Evolutionary conservation across 2,329 filamentous ascomycete genomes (phyloP).

Genomic region (Fusarium verticillioides): DNA sequence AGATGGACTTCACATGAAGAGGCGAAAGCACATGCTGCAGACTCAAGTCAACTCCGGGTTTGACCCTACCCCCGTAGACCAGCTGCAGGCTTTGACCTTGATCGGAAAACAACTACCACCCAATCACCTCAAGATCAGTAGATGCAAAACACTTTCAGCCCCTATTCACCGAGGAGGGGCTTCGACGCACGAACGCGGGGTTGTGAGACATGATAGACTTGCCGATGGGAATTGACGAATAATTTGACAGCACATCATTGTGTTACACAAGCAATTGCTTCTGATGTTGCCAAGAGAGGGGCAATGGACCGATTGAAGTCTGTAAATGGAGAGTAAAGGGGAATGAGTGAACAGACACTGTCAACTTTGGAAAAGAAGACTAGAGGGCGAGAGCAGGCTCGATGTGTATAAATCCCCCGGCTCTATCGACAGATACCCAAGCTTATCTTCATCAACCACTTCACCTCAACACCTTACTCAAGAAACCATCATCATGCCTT

Average conservation of each 20-base stretch:
- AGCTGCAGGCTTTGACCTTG: rapidly evolving
- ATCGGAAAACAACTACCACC: no score
- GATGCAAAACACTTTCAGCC: neutral
- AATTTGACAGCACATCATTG: rapidly evolving
- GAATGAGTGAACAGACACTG: neutral
- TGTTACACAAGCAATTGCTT: neutral
- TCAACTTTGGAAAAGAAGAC: no score
- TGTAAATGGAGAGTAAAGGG: neutral
- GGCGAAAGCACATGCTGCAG: neutral
- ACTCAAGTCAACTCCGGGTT: no score
- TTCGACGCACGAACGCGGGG: neutral
- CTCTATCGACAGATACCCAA: rapidly evolving
- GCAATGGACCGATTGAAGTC: neutral
- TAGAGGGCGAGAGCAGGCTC: rapidly evolving
- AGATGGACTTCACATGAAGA: no score
- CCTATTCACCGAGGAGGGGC: neutral
- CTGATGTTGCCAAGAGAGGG: neutral
- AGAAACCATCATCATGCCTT: neutral
- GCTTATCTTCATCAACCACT: neutral
- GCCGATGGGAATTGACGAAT: neutral
- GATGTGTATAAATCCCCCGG: neutral
- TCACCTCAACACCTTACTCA: neutral
- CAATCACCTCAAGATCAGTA: neutral
- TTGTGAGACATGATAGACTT: neutral
- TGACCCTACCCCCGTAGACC: no score